Base-by-base conservation (phyloP, 495 filamentous ascomycete genomes). In the Recurvomyces mirabilis region DNA sequence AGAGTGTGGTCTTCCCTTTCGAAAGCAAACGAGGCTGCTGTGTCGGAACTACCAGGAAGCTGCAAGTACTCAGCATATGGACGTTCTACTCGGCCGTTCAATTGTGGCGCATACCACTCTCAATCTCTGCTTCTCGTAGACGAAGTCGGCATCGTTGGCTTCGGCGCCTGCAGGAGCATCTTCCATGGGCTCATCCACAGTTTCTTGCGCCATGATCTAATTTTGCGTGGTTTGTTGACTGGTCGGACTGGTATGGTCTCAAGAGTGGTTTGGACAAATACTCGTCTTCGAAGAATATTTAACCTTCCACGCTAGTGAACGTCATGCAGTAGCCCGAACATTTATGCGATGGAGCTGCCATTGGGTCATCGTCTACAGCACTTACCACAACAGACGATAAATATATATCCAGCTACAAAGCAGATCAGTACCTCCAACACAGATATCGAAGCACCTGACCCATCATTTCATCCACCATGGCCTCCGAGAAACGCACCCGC, bases 1-100 rank as follows among this genome's bases (percentile, higher is more conserved):
- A 98, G 67, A 0, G 91, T 98, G 59, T 98, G 91, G 17, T 91
- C 89, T 62, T 98, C 91, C 20, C 81, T 74, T 37, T 81, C 72
- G 52, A 98, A 89, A 62, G 95, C 83, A 58, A 95, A 98, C 13
- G 78, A 82, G 12, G 81, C 80, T 5, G 53, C 68, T 34, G 60
- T 70, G 24, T 61, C 64, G 30, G 52, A 59, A 2, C 60, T 53
- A 26, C 69, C 68, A 7, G 67, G 60, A 40, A 71, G 59, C 68
- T 71, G 42, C 25, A 12, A 5, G n/a, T 21, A 9, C 12, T 10
- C 30, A 40, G 13, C 26, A 31, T 30, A 33, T 50, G 41, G 30
- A 11, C 2, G 25, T 19, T 9, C 11, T 28, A 1, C 7, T 47
- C 2, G 25, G 11, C 11, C 24, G 3, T 6, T 19, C n/a, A 12